phyloP scores from a whole-genome alignment of 306 rosid genomes.

The Aeschynomene evenia region DNA sequence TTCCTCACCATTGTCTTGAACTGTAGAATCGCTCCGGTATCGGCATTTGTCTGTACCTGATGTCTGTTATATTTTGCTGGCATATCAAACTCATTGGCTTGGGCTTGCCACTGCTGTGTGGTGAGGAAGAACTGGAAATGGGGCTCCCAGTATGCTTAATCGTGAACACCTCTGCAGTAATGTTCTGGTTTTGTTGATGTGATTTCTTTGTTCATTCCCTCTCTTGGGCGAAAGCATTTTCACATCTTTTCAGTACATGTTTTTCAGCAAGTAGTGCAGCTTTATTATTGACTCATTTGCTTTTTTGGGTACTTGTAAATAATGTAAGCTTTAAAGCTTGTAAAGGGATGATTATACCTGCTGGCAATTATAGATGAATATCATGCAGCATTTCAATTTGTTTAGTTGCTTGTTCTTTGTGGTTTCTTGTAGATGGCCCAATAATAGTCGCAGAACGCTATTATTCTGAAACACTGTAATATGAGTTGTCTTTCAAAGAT shows the following conservation, averaged over 20 bases:
- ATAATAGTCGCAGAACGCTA: not conserved
- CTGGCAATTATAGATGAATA: not conserved
- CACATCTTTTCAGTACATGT: not conserved
- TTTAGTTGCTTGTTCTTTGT: not conserved
- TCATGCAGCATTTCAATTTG: slow-evolving; percentile 9
- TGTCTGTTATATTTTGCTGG: not conserved
- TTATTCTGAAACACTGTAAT: not conserved
- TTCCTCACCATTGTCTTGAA: slow-evolving; percentile 11
- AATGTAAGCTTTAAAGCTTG: slow-evolving; percentile 31
- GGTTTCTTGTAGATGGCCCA: not conserved
- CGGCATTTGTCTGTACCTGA: not conserved
- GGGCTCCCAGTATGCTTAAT: not conserved
- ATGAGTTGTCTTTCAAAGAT: too few species aligned
- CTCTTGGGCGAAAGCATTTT: slow-evolving; percentile 13
- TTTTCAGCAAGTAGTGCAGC: not conserved
- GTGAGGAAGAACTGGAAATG: slow-evolving; percentile 15
- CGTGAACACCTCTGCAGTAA: not conserved
- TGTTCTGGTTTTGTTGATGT: not conserved
- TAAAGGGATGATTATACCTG: slow-evolving; percentile 5
- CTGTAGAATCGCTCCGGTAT: not conserved
- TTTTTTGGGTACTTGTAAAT: slow-evolving; percentile 27
- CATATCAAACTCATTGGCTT: slow-evolving; percentile 8
- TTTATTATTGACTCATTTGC: slow-evolving; percentile 12
- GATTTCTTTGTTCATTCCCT: not conserved
- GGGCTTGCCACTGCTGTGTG: not conserved